Base-by-base conservation (phyloP, 1,284 basidiomycete genomes). In the Erythrobasidium hasegawianum region DNA sequence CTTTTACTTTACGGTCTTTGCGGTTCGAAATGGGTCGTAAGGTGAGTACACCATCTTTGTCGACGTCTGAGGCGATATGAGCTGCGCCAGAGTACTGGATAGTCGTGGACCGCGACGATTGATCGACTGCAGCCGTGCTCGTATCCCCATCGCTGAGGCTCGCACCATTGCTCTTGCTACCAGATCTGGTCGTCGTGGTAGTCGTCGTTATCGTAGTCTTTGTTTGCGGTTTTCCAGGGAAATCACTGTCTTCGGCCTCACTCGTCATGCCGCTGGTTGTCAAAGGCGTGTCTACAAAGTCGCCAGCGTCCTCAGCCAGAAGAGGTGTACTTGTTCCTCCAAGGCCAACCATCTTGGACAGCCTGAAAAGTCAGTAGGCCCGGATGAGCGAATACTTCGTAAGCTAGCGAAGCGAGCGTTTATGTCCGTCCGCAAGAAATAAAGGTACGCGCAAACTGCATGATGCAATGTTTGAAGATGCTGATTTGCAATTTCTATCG, bases 1-100 rank as follows among this genome's bases (percentile, higher is more conserved):
- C 62, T 29, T 65, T 65, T 26, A 65, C 62, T 52, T 65, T 65
- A 26, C 62, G 41, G 45, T 65, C 62, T 53, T 65, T 65, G 16
- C 62, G 24, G 20, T 43, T 49, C 24, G 62, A 56, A 20, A 65
- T 45, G 22, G 62, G 62, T 16, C 55, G 62, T 13, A 65, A 33
- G 45, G 53, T 50, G 10, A 65, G 20, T 26, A 56, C 57, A 7
- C 62, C 62, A 39, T 65, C 62, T 33, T 65, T 65, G 18, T 39
- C 26, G 10, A 58, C 62, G 41, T 57, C 43, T 10, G 55, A 50
- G 13, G 62, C 33, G 24, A 65, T 45, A 29, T 29, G 50, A 27
- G 47, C 62, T 11, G 55, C 49, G 20, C 49, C 49, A 24, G 45
- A 38, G 56, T 65, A 65, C n/a, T 65, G 62, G 7, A 65, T 55